Base-by-base conservation (phyloP, 371 early-diverging fungal genomes). In the Mortierella sp. region DNA sequence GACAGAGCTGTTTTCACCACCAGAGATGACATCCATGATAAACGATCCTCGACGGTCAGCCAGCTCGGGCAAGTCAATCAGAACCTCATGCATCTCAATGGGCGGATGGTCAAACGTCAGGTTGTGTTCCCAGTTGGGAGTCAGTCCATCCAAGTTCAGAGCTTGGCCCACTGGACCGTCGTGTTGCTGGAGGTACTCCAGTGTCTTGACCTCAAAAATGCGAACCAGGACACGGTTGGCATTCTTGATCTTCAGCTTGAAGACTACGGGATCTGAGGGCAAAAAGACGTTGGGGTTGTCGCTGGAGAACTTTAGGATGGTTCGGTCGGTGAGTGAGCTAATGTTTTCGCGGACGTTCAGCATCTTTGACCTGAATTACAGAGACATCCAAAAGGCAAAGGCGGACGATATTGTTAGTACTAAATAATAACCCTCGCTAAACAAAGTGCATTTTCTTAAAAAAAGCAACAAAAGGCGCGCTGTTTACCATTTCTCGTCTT, bases 121-220 rank as follows among this genome's bases (percentile, higher is more conserved):
- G 16, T 43, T 71, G 16, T 75, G 74, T 48, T 86, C 87, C 87
- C 83, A 86, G 65, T 86, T 82, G 11, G 87, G 83, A 10, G 75
- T 80, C 63, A 86, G 65, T 2, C 87, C 87, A 71, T 82, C 87
- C 51, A 86, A 56, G 48, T 80, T 76, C 75, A 86, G 21, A 1
- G 46, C 68, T 35, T 78, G 68, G 4, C 87, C 87, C 0, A 79
- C 51, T 11, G 73, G 71, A 46, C 76, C 78, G 3, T 60, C 65
- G 35, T 77, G 54, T 21, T 82, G 77, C 43, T 82, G 80, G 21
- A 86, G 76, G 63, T 86, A 86, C 43, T 86, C 87, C 16, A 86
- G 56, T 24, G 87, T 86, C 71, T 86, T 82, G 78, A 86, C 77
- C 21, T 86, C 87, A 80, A 82, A 86, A 27, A 86, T 65, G 21